Evolutionary conservation across 495 filamentous ascomycete genomes (phyloP), one percentile per base, ranked within the genome.

Genomic region (Extremus antarcticus): DNA sequence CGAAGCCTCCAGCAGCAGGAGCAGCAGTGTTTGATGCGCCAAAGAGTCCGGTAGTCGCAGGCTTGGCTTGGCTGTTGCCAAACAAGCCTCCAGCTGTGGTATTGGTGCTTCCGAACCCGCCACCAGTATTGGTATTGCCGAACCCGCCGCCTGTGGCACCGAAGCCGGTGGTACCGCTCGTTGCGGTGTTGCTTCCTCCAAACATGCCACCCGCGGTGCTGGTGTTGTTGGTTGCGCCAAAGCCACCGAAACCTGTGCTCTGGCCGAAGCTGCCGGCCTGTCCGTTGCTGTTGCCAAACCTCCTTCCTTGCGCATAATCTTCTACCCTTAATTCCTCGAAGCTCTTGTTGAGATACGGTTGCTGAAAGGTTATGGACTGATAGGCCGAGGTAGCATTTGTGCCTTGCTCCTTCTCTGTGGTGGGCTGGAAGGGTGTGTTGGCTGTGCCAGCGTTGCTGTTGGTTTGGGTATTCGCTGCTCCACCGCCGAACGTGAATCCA

Each of bases 301-400:
- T 81, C 54, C 92, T 79, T 22, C 92, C 92, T 73, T 87, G 83
- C 51, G 82, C 79, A 70, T 97, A 98, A 71, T 98, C 92, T 32
- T 79, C 87, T 53, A 94, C 68, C 64, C 92, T 80, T 45, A 98
- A 70, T 68, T 98, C 92, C 67, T 98, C 92, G 35, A 87, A 80
- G 3, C 88, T 95, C 69, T 80, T 95, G 57, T 89, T 90, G 66
- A 79, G 80, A 71, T 95, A 97, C 0, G 88, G 80, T 46, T 82
- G 82, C 76, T 86, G 84, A 61, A 95, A 94, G 15, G 80, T 79
- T 57, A 98, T 85, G 61, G 84, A 95, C 66, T 97, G 91, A 65
- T 82, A 98, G 22, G 85, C 77, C 64, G 85, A 87, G 50, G 74
- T 84, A 43, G 75, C 72, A 29, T 65, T 78, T 3, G 72, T 72